Conservation (phyloP, 768 basidiomycete species). For the Auricularia cornea region DNA sequence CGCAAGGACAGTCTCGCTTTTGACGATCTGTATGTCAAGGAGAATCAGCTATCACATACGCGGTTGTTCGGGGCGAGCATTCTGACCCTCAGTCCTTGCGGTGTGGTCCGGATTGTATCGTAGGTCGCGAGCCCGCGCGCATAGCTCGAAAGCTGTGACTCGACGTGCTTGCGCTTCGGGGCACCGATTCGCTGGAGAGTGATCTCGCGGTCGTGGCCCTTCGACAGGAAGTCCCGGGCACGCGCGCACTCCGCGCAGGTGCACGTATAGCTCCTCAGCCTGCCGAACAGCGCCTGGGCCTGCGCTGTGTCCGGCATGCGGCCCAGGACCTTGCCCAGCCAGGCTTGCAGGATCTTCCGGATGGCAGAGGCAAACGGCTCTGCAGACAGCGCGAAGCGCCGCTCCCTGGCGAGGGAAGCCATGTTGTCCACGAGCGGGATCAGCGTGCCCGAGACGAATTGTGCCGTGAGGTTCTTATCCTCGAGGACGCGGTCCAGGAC, state of each 20-base stretch:
- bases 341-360: neutral
- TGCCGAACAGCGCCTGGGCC: neutral
- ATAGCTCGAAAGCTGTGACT: neutral
- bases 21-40: neutral
- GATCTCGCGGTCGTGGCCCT: neutral
- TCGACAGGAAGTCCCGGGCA: neutral
- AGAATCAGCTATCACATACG: neutral
- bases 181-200: neutral
- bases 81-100: neutral
- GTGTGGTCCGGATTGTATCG: neutral
- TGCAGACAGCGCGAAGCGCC: neutral
- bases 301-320: neutral
- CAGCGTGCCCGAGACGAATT: too few species aligned
- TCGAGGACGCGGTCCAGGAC: neutral
- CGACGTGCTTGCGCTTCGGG: neutral
- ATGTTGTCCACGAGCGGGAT: too few species aligned
- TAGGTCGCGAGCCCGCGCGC: neutral
- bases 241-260: neutral
- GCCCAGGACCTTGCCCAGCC: neutral
- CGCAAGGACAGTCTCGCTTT: neutral
- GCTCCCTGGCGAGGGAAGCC: neutral
- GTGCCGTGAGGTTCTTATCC: too few species aligned
- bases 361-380: neutral
- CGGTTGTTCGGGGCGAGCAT: too few species aligned
- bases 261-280: neutral